phyloP scores from a whole-genome alignment of 768 basidiomycete genomes.

The Trametes gibbosa region DNA sequence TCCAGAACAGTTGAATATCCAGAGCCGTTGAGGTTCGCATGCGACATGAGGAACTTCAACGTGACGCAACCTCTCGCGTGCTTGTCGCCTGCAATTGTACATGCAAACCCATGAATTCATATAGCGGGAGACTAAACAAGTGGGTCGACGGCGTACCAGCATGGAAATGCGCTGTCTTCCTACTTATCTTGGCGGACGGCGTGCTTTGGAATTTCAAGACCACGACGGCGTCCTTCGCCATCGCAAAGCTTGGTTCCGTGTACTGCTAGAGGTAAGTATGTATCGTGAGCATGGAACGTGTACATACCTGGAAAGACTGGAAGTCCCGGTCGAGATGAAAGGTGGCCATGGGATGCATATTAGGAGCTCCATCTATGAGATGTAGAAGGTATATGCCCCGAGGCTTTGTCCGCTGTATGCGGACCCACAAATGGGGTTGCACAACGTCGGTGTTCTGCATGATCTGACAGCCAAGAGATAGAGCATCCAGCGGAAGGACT shows the following conservation, averaged over 20 bases:
- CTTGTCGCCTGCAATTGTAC: not conserved
- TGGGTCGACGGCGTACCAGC: not conserved
- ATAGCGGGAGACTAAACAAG: not conserved
- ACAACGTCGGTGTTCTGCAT: not conserved
- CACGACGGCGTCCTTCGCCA: not conserved
- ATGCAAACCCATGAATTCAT: not conserved
- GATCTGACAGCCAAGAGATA: conserved; percentile 9
- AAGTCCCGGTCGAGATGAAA: not conserved
- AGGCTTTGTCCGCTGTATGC: not conserved
- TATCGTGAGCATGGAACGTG: not conserved
- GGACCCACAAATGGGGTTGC: not conserved
- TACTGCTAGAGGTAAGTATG: not conserved
- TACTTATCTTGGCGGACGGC: not conserved
- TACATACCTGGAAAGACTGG: not conserved
- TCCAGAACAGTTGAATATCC: not conserved
- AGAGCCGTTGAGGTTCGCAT: not conserved
- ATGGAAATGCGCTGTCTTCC: not conserved
- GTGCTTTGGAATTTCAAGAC: conserved; percentile 1
- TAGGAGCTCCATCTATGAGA: not conserved
- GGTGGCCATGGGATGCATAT: not conserved
- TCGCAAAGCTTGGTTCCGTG: not conserved
- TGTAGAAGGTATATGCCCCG: not conserved
- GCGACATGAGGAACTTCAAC: not conserved
- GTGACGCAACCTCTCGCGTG: not conserved
- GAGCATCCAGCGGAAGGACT: conserved; percentile 2